These are phyloP conservation scores for Thymus mandschuricus DNA, from an alignment of 257 asterid species.

Conservation along the genomic window DNA sequence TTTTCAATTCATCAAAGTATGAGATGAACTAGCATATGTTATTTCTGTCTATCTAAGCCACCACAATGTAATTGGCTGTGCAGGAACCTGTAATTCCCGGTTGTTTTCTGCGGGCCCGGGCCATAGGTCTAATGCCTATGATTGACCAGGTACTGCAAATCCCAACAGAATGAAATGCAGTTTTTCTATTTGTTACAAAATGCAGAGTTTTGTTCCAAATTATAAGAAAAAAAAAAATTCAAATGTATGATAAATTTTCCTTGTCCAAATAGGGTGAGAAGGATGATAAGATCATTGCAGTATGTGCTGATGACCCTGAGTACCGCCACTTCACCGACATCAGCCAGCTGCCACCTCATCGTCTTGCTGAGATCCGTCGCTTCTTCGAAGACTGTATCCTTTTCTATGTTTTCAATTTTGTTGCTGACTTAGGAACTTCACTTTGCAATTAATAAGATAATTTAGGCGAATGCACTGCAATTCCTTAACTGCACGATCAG, in stretches of 20 bases:
- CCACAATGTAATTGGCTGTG: not conserved
- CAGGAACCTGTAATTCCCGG: constrained; percentile 71
- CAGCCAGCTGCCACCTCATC: constrained; percentile 65
- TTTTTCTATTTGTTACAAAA: not conserved
- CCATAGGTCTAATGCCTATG: constrained; percentile 74
- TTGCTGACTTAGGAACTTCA: not conserved
- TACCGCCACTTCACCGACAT: constrained; percentile 61
- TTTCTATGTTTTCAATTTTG: not conserved
- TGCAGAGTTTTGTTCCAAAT: not conserved
- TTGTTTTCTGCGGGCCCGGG: constrained; percentile 65
- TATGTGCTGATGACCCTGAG: constrained; percentile 72
- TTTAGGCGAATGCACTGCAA: not conserved
- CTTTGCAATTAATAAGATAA: not conserved
- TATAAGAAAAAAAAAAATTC: too few relatives aligned
- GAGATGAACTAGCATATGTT: too few relatives aligned
- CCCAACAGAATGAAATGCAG: not conserved
- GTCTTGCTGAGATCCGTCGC: constrained; percentile 58
- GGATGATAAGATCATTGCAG: constrained; percentile 73
- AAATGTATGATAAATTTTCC: too few relatives aligned
- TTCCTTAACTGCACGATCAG: constrained; percentile 41
- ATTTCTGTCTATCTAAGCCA: too few relatives aligned
- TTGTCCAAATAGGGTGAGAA: constrained; percentile 52
- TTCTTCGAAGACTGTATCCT: constrained; percentile 78
- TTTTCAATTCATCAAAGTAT: too few relatives aligned
- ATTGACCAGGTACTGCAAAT: constrained; percentile 56